Evolutionary conservation across 371 early-diverging fungal species (phyloP), one percentile per base, ranked within the genome.

Genomic region (Mucor racemosus): DNA sequence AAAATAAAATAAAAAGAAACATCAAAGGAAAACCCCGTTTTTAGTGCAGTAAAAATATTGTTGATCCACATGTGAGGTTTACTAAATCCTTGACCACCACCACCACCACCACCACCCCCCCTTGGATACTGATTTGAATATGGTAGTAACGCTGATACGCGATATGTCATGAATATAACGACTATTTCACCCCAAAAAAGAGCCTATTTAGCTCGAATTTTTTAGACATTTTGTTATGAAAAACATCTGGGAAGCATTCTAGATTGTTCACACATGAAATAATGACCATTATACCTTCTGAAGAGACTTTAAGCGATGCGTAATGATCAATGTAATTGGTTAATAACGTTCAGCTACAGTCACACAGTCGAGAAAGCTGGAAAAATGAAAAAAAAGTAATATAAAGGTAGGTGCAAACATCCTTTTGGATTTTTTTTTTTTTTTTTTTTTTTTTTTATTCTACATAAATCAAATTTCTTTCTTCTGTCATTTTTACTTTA

Each of bases 401-500:
- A 54, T 60, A 66, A 59, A 50, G 50, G 50, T 50, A 10, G 50
- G 54, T 48, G 36, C 21, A n/a, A 21, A 35, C 40, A 26, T 21
- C 9, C 0, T 66, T 66, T 54, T 31, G 14, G n/a, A n/a, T 39
- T 48, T 58, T 50, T 67, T 67, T 62, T 62, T 67, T 62, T 67
- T 67, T 67, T 57, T 41, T 60, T 59, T 66, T 54, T 67, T 60
- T 42, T 60, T 41, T 39, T 50, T 21, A 21, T 65, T 44, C 48
- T 46, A 53, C n/a, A 41, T 50, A 21, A 10, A 50, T 50, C 50
- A 26, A 8, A 50, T 26, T 26, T 50, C 26, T 50, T 58, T 50
- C 38, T 17, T 38, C 36, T 35, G 10, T 33, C 19, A 19, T 7
- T 40, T 11, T 10, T 21, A 11, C 21, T 26, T 11, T 50, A 50